Conservation (phyloP, 257 asterid genomes). For the Anisodus tanguticus region DNA sequence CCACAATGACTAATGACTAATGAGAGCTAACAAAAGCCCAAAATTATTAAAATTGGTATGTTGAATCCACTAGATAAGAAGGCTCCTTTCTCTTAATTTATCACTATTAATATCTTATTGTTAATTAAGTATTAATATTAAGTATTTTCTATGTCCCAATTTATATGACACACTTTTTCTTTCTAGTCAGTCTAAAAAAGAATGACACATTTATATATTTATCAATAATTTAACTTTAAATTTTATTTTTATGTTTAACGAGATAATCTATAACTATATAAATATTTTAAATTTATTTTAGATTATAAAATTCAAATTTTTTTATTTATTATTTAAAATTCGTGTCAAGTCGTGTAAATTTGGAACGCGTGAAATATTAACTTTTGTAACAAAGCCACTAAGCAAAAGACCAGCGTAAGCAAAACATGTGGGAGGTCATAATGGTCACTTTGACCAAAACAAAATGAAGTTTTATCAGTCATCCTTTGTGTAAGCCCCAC, state of each 20-base stretch:
- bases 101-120: neutral
- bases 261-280: no score
- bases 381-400: neutral
- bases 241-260: no score
- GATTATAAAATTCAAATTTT: no score
- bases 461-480: neutral
- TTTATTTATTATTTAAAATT: no score
- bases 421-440: slow-evolving; percentile 15
- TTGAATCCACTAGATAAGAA: slow-evolving; percentile 25
- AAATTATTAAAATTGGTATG: slow-evolving; percentile 1
- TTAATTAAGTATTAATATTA: neutral
- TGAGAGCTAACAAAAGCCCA: neutral
- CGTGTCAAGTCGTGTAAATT: no score
- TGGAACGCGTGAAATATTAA: neutral
- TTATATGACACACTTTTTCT: no score
- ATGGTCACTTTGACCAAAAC: neutral
- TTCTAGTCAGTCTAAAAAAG: no score
- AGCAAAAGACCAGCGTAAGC: slow-evolving; percentile 5
- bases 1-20: slow-evolving; percentile 2
- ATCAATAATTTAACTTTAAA: no score
- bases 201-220: no score
- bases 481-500: neutral
- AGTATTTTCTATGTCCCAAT: no score
- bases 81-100: neutral
- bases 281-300: no score